Evolutionary conservation across 2,329 filamentous ascomycete genomes (phyloP).

Genomic region (Venturia nashicola): DNA sequence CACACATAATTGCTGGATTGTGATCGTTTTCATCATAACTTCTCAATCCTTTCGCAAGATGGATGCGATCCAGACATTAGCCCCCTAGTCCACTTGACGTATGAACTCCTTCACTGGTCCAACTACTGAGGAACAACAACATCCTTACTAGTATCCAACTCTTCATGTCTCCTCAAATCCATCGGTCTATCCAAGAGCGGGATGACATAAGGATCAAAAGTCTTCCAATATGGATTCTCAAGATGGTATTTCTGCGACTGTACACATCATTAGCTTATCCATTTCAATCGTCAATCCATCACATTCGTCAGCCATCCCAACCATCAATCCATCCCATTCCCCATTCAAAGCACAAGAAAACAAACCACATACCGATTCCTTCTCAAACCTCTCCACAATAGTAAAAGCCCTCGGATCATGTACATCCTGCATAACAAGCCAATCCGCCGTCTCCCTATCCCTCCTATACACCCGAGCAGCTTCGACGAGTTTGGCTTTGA

Average conservation of each 20-base stretch:
- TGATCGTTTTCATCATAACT: too few relatives aligned
- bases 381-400: slow-evolving; percentile 61
- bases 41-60: too few relatives aligned
- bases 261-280: background rate
- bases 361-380: slow-evolving; percentile 42
- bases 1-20: too few relatives aligned
- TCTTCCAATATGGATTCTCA: slow-evolving; percentile 61
- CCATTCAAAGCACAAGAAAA: background rate
- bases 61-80: too few relatives aligned
- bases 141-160: slow-evolving; percentile 44
- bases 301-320: background rate
- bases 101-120: too few relatives aligned
- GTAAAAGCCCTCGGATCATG: slow-evolving; percentile 58
- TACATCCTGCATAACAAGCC: slow-evolving; percentile 69
- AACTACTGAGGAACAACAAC: background rate
- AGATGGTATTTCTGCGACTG: slow-evolving; percentile 31
- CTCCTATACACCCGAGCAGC: slow-evolving; percentile 60
- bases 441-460: slow-evolving; percentile 55
- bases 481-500: slow-evolving; percentile 62
- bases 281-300: too few relatives aligned
- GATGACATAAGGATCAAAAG: slow-evolving; percentile 61
- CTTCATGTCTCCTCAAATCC: slow-evolving; percentile 57
- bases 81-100: too few relatives aligned
- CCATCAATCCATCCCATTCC: too few relatives aligned
- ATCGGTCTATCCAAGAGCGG: slow-evolving; percentile 56